phyloP scores from a whole-genome alignment of 352 stramenopile species.

The Plasmopara muralis region DNA sequence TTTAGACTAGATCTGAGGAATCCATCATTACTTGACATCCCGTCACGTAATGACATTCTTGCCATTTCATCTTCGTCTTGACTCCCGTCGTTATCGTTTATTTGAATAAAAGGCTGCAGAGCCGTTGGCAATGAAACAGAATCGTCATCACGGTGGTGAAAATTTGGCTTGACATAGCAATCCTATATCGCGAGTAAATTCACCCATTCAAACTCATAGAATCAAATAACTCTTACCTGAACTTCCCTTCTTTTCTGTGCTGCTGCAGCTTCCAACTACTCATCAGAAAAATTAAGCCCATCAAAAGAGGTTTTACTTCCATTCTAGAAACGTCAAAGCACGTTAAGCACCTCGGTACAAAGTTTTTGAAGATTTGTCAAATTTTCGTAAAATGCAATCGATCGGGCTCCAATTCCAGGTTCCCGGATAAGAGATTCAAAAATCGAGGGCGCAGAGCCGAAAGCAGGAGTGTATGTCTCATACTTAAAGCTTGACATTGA shows the following conservation, averaged over 20 bases:
- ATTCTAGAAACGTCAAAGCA: background rate
- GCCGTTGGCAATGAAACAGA: background rate
- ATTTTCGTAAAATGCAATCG: constrained; percentile 32
- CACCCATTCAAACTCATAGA: background rate
- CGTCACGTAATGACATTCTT: background rate
- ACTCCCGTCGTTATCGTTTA: constrained; percentile 7
- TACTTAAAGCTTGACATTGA: background rate
- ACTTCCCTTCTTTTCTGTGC: constrained; percentile 9
- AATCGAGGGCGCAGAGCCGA: constrained; percentile 33
- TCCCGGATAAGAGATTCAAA: constrained; percentile 50
- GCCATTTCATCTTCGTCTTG: background rate
- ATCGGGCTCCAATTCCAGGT: constrained; percentile 20
- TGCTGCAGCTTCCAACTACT: constrained; percentile 14
- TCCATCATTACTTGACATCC: background rate
- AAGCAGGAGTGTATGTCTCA: constrained; percentile 14
- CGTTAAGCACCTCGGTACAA: constrained; percentile 26
- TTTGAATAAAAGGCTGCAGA: constrained; percentile 1
- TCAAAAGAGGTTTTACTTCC: background rate
- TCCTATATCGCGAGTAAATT: constrained; percentile 6
- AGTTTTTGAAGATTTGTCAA: constrained; percentile 33
- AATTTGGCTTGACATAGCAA: constrained; percentile 33
- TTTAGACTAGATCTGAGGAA: constrained; percentile 6
- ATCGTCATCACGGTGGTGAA: constrained; percentile 23
- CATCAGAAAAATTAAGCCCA: background rate
- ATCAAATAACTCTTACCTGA: constrained; percentile 9